These are phyloP conservation scores for Puccinia novopanici DNA, from an alignment of 1,284 basidiomycete genomes.

Conservation along the genomic window DNA sequence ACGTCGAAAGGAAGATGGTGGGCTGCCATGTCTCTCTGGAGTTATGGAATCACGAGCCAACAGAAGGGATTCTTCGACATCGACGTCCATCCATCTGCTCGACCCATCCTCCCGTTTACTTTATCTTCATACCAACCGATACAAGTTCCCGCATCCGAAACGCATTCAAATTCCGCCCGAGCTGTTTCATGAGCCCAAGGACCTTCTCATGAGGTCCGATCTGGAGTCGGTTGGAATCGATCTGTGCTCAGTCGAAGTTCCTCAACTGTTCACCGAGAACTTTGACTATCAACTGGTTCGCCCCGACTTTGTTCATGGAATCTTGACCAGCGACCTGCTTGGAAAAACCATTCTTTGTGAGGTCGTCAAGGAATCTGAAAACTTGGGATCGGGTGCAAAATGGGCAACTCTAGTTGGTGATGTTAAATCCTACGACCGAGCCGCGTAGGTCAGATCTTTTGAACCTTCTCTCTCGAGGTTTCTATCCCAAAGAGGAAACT, in stretches of 20 bases:
- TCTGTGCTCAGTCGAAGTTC: slow-evolving; percentile 78
- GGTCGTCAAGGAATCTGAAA: slow-evolving; percentile 65
- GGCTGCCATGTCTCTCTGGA: slow-evolving; percentile 61
- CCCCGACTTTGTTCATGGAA: slow-evolving; percentile 91
- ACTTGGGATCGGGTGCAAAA: slow-evolving; percentile 42
- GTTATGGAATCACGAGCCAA: slow-evolving; percentile 51
- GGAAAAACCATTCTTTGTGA: slow-evolving; percentile 93
- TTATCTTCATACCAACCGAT: slow-evolving; percentile 53
- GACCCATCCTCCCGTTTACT: slow-evolving; percentile 33
- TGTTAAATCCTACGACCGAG: slow-evolving; percentile 44
- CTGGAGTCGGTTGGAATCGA: slow-evolving; percentile 67
- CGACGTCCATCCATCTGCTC: slow-evolving; percentile 41
- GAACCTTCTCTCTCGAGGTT: slow-evolving; percentile 1
- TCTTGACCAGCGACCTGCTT: slow-evolving; percentile 89
- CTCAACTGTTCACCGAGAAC: slow-evolving; percentile 96
- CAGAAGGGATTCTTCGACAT: slow-evolving; percentile 22
- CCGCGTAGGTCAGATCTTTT: slow-evolving; percentile 36
- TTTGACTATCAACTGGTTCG: slow-evolving; percentile 94
- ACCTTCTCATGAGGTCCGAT: slow-evolving; percentile 60
- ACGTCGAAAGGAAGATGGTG: slow-evolving; percentile 80
- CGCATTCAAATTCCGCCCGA: slow-evolving; percentile 56
- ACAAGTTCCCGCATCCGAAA: slow-evolving; percentile 51
- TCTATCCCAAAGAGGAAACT: slow-evolving; percentile 2
- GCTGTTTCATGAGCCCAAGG: slow-evolving; percentile 64
- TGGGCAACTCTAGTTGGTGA: slow-evolving; percentile 41